Evolutionary conservation across 495 filamentous ascomycete genomes (phyloP).

Genomic region (Podospora fimiseda): DNA sequence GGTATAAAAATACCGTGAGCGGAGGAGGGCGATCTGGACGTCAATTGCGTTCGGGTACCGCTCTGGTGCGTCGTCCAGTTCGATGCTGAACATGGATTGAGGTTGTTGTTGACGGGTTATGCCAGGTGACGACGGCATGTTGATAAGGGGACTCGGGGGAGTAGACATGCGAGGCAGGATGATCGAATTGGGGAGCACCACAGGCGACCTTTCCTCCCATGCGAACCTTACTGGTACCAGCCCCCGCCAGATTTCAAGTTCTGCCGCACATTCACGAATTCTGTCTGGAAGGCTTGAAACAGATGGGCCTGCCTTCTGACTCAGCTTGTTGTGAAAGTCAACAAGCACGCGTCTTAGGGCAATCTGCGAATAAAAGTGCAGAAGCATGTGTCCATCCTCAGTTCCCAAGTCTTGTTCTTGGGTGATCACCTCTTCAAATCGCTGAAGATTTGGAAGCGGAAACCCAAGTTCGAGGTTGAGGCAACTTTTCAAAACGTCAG

Average conservation of each 20-base stretch:
- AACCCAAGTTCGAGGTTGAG: constrained; percentile 52
- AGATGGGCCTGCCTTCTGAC: constrained; percentile 32
- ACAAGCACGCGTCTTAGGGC: constrained; percentile 48
- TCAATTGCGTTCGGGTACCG: constrained; percentile 46
- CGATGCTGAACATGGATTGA: constrained; percentile 12
- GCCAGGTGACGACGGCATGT: constrained; percentile 10
- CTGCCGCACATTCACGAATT: constrained; percentile 42
- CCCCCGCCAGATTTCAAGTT: constrained; percentile 50
- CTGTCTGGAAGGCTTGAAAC: constrained; percentile 5
- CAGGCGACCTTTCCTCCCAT: constrained; percentile 47
- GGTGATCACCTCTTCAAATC: constrained; percentile 43
- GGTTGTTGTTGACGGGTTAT: constrained; percentile 26
- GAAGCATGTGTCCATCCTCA: constrained; percentile 46
- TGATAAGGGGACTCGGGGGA: too few species aligned
- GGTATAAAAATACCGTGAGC: constrained; percentile 54
- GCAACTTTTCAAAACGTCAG: constrained; percentile 32
- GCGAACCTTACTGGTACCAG: constrained; percentile 47
- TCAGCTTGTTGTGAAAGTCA: constrained; percentile 43
- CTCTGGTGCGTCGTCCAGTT: constrained; percentile 38
- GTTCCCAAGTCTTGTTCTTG: constrained; percentile 44
- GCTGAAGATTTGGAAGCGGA: constrained; percentile 46
- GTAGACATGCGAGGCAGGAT: too few species aligned
- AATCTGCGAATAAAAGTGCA: constrained; percentile 53
- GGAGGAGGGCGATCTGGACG: constrained; percentile 48
- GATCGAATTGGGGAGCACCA: constrained; percentile 31